phyloP scores from a whole-genome alignment of 345 rosid species.

The Limnanthes douglasii region DNA sequence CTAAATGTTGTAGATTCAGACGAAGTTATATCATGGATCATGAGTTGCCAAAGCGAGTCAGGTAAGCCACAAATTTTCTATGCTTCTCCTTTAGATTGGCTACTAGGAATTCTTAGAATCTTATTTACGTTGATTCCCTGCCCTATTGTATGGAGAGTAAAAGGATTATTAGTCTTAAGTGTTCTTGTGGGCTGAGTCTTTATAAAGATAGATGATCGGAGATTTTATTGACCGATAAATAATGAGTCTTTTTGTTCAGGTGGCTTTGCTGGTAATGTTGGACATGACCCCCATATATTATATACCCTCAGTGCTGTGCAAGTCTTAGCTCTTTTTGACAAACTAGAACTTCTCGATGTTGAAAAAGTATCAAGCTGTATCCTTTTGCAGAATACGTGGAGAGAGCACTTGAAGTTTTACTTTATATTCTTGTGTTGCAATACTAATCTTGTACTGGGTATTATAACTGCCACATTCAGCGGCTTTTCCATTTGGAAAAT shows the following conservation, averaged over 20 bases:
- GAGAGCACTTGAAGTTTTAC: background rate
- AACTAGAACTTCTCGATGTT: slow-evolving; percentile 44
- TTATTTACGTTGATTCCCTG: too few relatives aligned
- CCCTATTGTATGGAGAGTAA: too few relatives aligned
- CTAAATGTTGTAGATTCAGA: slow-evolving; percentile 36
- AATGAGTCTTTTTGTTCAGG: slow-evolving; percentile 28
- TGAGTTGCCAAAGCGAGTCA: slow-evolving; percentile 70
- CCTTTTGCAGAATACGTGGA: slow-evolving; percentile 19
- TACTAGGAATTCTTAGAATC: too few relatives aligned
- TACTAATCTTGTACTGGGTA: background rate
- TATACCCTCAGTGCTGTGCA: slow-evolving; percentile 86
- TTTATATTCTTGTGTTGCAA: background rate
- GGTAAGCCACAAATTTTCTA: slow-evolving; percentile 22
- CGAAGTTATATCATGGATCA: slow-evolving; percentile 58
- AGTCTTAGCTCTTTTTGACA: slow-evolving; percentile 63
- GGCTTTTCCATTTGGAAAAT: too few relatives aligned
- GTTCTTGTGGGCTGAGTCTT: too few relatives aligned
- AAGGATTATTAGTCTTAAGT: too few relatives aligned
- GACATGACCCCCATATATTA: slow-evolving; percentile 73
- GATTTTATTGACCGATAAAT: background rate
- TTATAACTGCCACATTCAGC: background rate
- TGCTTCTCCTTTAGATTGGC: background rate
- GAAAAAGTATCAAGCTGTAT: slow-evolving; percentile 70
- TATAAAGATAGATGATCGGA: too few relatives aligned
- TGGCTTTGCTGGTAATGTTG: slow-evolving; percentile 89